These are phyloP conservation scores for Apiospora malaysiana DNA, from an alignment of 2,329 filamentous ascomycete species.

Conservation along the genomic window DNA sequence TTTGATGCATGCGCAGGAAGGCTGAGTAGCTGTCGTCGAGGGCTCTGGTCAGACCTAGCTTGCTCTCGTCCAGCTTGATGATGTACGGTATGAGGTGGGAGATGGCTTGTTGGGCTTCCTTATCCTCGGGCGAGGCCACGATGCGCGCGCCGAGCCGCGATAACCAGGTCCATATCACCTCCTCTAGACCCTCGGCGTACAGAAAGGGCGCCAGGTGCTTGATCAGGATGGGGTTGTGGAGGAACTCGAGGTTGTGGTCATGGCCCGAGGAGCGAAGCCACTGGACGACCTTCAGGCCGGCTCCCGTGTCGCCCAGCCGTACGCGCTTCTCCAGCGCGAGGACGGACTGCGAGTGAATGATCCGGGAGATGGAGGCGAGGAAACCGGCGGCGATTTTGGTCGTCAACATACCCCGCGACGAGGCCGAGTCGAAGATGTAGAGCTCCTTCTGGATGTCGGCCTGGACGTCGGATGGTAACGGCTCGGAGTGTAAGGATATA, in stretches of 20 bases:
- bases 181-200: slow-evolving; percentile 57
- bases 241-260: slow-evolving; percentile 53
- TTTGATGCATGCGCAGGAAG: slow-evolving; percentile 52
- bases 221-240: slow-evolving; percentile 47
- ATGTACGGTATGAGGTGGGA: slow-evolving; percentile 48
- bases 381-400: slow-evolving; percentile 59
- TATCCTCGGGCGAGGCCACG: slow-evolving; percentile 27
- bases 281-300: slow-evolving; percentile 54
- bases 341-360: slow-evolving; percentile 45
- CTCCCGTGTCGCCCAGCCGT: slow-evolving; percentile 49
- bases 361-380: slow-evolving; percentile 53
- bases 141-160: slow-evolving; percentile 41
- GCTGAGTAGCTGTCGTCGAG: slow-evolving; percentile 57
- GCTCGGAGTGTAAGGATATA: slow-evolving; percentile 3
- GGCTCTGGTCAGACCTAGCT: slow-evolving; percentile 40
- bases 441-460: slow-evolving; percentile 48
- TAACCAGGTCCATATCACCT: slow-evolving; percentile 60
- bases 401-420: slow-evolving; percentile 62
- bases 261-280: slow-evolving; percentile 60
- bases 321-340: slow-evolving; percentile 39
- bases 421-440: slow-evolving; percentile 62
- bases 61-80: slow-evolving; percentile 42
- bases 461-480: slow-evolving; percentile 12
- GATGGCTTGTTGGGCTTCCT: slow-evolving; percentile 32
- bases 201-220: slow-evolving; percentile 54